Percentiles rank a stretch among this genome's conserved stretches.
These are phyloP conservation scores for Mortierella antarctica DNA, from an alignment of 192 early-diverging fungal genomes.

Conservation along the genomic window DNA sequence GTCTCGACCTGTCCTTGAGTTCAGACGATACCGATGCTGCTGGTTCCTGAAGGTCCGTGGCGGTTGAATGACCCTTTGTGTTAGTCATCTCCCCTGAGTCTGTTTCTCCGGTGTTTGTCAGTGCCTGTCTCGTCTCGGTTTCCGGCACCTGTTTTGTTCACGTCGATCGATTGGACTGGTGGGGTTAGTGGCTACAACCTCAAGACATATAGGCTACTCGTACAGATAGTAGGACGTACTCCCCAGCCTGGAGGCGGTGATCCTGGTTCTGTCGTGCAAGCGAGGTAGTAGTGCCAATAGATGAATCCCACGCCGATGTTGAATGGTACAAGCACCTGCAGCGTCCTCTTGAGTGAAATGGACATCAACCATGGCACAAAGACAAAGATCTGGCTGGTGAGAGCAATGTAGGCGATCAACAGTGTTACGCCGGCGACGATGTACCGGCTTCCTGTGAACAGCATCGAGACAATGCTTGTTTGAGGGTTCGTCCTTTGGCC, in stretches of 20 bases:
- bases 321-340: conserved; percentile 74
- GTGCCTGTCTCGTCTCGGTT: conserved; percentile 1
- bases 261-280: conserved; percentile 82
- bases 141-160: too few species aligned
- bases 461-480: conserved; percentile 6
- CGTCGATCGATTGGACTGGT: background rate
- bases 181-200: background rate
- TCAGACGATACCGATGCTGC: background rate
- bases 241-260: conserved; percentile 73
- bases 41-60: background rate
- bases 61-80: background rate
- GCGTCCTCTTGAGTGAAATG: conserved; percentile 14
- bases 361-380: conserved; percentile 40
- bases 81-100: background rate
- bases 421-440: conserved; percentile 65
- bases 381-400: conserved; percentile 37
- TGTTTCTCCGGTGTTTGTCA: background rate
- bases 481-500: background rate
- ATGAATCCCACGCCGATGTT: conserved; percentile 81
- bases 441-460: conserved; percentile 48
- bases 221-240: conserved; percentile 18
- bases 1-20: background rate
- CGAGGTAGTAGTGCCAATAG: conserved; percentile 88
- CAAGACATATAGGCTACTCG: too few species aligned
- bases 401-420: conserved; percentile 34